Percentiles rank a stretch among this genome's conserved stretches.
Conservation (phyloP, 257 asterid species). For the Oldenlandia corymbosa region DNA sequence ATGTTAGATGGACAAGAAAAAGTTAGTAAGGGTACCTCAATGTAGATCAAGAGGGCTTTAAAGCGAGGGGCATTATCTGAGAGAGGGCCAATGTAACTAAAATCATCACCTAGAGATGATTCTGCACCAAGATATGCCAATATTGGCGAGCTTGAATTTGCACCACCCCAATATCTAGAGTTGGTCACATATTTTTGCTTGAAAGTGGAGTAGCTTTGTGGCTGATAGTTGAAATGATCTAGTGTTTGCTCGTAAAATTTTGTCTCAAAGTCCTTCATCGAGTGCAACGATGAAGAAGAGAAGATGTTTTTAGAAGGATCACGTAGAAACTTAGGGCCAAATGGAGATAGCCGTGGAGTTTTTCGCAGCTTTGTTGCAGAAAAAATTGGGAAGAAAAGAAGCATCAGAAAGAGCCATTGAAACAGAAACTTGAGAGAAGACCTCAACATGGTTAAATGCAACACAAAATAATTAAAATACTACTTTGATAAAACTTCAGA, state of each 20-base stretch:
- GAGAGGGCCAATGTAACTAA: constrained; percentile 26
- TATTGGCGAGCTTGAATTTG: constrained; percentile 19
- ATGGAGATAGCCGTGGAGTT: constrained; percentile 27
- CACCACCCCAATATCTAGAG: constrained; percentile 54
- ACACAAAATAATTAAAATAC: no score
- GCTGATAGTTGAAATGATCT: constrained; percentile 68
- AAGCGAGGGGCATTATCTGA: constrained; percentile 45
- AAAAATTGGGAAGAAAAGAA: background rate
- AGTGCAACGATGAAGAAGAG: background rate
- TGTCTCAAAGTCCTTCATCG: constrained; percentile 22
- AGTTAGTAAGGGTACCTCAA: no score
- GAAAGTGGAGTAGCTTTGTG: constrained; percentile 49
- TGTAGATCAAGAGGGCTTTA: constrained; percentile 46
- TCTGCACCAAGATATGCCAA: constrained; percentile 24
- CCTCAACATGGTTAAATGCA: background rate
- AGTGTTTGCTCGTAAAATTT: constrained; percentile 54
- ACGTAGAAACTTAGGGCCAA: background rate
- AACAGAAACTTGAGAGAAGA: background rate
- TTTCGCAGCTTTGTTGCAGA: constrained; percentile 10
- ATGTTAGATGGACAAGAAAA: no score
- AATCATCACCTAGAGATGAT: background rate
- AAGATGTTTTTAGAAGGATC: constrained; percentile 3
- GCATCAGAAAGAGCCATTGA: background rate
- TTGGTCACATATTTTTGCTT: constrained; percentile 44
- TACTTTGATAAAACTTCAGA: no score